Conservation (phyloP, 805 yeast genomes). For the Metschnikowia proteae region DNA sequence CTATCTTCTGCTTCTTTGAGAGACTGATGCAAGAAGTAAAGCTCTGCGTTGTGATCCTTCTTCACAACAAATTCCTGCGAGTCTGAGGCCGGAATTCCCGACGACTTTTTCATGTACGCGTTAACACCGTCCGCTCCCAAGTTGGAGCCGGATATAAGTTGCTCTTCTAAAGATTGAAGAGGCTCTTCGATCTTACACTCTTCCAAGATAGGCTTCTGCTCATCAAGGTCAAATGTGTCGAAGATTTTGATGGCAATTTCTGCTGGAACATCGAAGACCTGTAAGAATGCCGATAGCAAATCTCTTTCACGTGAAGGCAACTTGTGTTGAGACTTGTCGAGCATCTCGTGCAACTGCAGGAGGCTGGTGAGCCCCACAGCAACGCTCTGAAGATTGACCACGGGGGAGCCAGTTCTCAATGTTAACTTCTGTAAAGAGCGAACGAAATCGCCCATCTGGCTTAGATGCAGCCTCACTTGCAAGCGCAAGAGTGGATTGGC, state of each 20-base stretch:
- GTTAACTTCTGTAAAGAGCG: constrained; percentile 54
- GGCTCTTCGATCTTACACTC: not conserved
- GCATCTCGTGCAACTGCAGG: constrained; percentile 6
- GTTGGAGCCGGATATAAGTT: not conserved
- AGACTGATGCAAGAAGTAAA: constrained; percentile 32
- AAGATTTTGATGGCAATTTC: constrained; percentile 42
- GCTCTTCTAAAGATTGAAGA: constrained; percentile 1
- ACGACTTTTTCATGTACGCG: not conserved
- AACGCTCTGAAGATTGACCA: constrained; percentile 27
- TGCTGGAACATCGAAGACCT: constrained; percentile 35
- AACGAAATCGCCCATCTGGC: constrained; percentile 52
- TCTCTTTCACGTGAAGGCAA: constrained; percentile 20
- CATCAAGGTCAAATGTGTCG: constrained; percentile 8
- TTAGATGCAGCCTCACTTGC: constrained; percentile 33
- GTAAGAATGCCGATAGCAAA: constrained; percentile 20
- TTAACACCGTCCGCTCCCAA: not conserved
- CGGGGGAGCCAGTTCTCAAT: constrained; percentile 32
- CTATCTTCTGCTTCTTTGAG: constrained; percentile 23
- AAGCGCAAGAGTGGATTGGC: constrained; percentile 20
- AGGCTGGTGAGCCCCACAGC: constrained; percentile 31
- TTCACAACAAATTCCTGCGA: constrained; percentile 30
- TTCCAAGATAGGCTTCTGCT: not conserved
- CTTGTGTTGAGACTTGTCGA: constrained; percentile 18
- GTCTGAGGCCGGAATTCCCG: not conserved
- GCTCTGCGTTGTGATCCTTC: constrained; percentile 27